Evolutionary conservation across 2,329 filamentous ascomycete genomes (phyloP).

Genomic region (Fusarium algeriense): DNA sequence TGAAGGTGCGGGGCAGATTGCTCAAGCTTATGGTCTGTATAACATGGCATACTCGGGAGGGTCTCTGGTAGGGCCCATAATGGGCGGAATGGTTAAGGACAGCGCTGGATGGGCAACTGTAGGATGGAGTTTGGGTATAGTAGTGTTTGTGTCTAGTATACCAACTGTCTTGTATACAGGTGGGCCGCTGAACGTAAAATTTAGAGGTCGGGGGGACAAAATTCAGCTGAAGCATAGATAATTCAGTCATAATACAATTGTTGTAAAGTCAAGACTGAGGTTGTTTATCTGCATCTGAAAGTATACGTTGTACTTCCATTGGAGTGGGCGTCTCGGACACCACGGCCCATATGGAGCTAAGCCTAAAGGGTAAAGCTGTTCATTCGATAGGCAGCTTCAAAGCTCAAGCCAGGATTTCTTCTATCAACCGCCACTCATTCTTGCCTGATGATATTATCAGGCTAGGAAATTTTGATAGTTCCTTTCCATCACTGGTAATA

Average conservation of each 20-base stretch:
- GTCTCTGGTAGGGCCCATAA: conserved; percentile 50
- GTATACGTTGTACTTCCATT: not conserved
- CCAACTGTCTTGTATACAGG: conserved; percentile 49
- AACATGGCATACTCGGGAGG: conserved; percentile 53
- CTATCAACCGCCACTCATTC: not conserved
- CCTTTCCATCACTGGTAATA: not conserved
- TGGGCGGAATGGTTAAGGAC: conserved; percentile 53
- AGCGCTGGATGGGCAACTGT: conserved; percentile 51
- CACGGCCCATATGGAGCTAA: conserved; percentile 29
- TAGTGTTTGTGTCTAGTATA: conserved; percentile 48
- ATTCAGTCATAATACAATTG: not conserved
- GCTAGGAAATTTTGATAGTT: not conserved
- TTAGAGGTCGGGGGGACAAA: conserved; percentile 43
- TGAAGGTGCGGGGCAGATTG: conserved; percentile 47
- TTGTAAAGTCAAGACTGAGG: not conserved
- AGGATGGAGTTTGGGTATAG: conserved; percentile 49
- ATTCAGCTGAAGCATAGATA: not conserved
- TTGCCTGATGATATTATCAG: not conserved
- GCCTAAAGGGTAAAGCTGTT: conserved; percentile 24
- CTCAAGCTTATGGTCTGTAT: conserved; percentile 53
- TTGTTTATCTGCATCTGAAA: not conserved
- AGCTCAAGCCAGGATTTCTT: conserved; percentile 4
- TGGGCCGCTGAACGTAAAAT: conserved; percentile 39
- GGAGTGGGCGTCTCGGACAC: not conserved
- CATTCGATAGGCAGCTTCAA: conserved; percentile 18